phyloP scores from a whole-genome alignment of 2,329 filamentous ascomycete genomes.

The Arthrobotrys musiformis region DNA sequence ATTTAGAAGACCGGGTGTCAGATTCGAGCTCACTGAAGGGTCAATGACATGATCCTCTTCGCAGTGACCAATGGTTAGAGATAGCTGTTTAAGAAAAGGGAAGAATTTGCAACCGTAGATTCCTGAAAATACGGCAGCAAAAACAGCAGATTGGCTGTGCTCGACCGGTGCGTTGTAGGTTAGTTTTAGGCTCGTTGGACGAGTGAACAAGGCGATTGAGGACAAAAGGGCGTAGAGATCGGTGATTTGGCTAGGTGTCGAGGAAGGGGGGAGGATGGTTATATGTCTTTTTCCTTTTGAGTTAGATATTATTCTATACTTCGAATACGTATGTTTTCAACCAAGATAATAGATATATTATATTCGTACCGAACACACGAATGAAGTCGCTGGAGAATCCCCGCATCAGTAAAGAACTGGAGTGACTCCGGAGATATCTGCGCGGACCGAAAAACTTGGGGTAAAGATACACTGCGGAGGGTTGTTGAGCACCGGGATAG shows the following conservation, averaged over 20 bases:
- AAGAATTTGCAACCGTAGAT: not conserved
- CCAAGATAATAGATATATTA: too few species aligned
- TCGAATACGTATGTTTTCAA: too few species aligned
- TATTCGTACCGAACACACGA: not conserved
- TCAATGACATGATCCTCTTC: too few species aligned
- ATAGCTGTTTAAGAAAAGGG: not conserved
- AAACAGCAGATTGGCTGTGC: not conserved
- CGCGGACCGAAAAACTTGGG: not conserved
- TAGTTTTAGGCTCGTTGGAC: not conserved
- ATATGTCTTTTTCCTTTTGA: not conserved
- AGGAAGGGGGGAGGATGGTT: too few species aligned
- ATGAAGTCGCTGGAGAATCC: not conserved
- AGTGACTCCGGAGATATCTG: not conserved
- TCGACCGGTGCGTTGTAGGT: not conserved
- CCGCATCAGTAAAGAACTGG: not conserved
- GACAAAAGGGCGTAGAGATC: not conserved
- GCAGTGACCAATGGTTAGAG: too few species aligned
- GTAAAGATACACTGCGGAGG: not conserved
- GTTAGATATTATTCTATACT: not conserved
- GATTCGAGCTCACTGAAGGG: too few species aligned
- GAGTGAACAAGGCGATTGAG: not conserved
- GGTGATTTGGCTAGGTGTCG: not conserved
- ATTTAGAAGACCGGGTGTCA: too few species aligned
- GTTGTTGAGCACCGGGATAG: not conserved
- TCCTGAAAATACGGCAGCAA: not conserved